phyloP scores from a whole-genome alignment of 2,329 filamentous ascomycete genomes.

The Simplicillium sp. region DNA sequence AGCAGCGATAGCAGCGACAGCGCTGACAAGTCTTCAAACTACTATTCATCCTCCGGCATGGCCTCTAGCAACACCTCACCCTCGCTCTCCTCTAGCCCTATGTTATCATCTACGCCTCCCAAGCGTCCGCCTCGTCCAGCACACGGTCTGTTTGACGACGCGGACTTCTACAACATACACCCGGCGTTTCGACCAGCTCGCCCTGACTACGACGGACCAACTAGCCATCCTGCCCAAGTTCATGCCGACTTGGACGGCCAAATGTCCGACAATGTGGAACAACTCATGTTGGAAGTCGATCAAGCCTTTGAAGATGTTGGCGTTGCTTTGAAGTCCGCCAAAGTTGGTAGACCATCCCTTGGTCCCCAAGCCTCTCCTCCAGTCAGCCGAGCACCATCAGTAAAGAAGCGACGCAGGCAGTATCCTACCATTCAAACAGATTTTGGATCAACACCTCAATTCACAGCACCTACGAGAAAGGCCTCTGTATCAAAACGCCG shows the following conservation, averaged over 20 bases:
- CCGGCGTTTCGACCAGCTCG: too few relatives aligned
- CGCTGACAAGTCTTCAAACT: not conserved
- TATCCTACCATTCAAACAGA: not conserved
- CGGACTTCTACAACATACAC: not conserved
- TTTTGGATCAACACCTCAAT: too few relatives aligned
- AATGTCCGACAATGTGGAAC: conserved; percentile 27
- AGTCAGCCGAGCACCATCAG: too few relatives aligned
- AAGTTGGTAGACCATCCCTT: too few relatives aligned
- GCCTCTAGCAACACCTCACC: not conserved
- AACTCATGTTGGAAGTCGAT: conserved; percentile 39
- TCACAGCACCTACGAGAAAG: too few relatives aligned
- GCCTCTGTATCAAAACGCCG: too few relatives aligned
- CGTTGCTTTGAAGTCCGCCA: conserved; percentile 27
- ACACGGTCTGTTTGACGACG: conserved; percentile 4
- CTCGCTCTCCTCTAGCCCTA: not conserved
- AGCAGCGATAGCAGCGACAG: not conserved
- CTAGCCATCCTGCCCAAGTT: too few relatives aligned
- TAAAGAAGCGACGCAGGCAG: conserved; percentile 9
- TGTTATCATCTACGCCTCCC: not conserved
- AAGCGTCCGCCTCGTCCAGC: conserved; percentile 4
- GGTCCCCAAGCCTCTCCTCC: too few relatives aligned
- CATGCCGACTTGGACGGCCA: too few relatives aligned
- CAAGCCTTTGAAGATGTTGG: conserved; percentile 38
- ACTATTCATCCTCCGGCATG: not conserved
- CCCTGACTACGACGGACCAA: too few relatives aligned